Conservation (phyloP, 805 yeast genomes). For the Saccharomycopsis vini region DNA sequence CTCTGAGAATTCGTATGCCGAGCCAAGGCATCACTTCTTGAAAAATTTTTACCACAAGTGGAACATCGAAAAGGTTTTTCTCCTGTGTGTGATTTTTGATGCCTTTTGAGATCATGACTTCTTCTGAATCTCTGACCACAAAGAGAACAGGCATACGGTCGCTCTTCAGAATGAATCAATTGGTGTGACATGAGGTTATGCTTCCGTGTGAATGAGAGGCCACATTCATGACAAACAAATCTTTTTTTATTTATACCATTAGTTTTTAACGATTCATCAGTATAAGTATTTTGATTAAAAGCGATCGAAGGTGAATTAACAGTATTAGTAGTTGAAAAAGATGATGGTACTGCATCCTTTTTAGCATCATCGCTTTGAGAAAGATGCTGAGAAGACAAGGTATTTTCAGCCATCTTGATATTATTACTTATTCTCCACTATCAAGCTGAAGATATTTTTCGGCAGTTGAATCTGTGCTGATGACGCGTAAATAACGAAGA, state of each 20-base stretch:
- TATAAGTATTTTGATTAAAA: too few relatives aligned
- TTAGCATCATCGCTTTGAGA: too few relatives aligned
- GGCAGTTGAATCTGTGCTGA: too few relatives aligned
- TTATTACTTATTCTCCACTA: too few relatives aligned
- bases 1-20: constrained; percentile 52
- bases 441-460: too few relatives aligned
- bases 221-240: constrained; percentile 44
- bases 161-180: constrained; percentile 55
- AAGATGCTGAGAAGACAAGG: too few relatives aligned
- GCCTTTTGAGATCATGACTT: constrained; percentile 69
- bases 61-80: constrained; percentile 59
- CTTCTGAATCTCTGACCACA: constrained; percentile 61
- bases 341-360: background rate
- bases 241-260: constrained; percentile 17
- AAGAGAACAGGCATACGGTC: constrained; percentile 53
- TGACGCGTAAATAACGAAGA: too few relatives aligned
- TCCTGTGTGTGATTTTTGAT: constrained; percentile 67
- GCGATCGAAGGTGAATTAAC: background rate
- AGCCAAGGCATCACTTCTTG: constrained; percentile 67
- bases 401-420: too few relatives aligned
- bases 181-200: constrained; percentile 70
- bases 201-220: constrained; percentile 57
- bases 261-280: background rate
- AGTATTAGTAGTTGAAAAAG: background rate
- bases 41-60: constrained; percentile 55